These are phyloP conservation scores for Ajuga reptans DNA, from an alignment of 305 asterid species.

Conservation along the genomic window DNA sequence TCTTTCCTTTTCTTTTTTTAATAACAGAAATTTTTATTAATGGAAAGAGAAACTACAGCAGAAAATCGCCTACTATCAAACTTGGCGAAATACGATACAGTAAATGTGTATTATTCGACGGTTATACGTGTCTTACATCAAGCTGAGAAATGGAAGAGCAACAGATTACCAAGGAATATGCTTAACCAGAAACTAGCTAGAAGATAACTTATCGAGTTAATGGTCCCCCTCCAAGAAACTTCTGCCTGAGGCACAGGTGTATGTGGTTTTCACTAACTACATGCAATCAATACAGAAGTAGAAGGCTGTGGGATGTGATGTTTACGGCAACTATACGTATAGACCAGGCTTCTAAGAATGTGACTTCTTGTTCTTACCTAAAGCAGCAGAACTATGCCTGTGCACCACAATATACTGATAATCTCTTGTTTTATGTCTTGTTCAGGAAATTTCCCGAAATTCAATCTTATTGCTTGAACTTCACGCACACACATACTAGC, in stretches of 20 bases:
- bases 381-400: not conserved
- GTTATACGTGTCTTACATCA: not conserved
- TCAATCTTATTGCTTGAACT: not conserved
- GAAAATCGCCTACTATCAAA: not conserved
- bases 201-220: not conserved
- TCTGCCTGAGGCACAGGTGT: not conserved
- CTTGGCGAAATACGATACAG: not conserved
- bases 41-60: too few species aligned
- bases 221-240: not conserved
- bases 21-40: too few species aligned
- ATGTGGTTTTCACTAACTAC: not conserved
- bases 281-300: constrained; percentile 19
- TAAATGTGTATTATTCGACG: not conserved
- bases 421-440: not conserved
- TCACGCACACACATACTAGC: not conserved
- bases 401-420: not conserved
- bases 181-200: not conserved
- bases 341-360: constrained; percentile 16
- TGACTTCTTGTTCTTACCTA: not conserved
- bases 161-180: not conserved
- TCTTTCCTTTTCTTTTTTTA: too few species aligned
- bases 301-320: constrained; percentile 9
- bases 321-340: constrained; percentile 18
- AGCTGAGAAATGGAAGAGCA: not conserved
- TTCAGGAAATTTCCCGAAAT: not conserved